These are phyloP conservation scores for Penicillium sp. DNA, from an alignment of 2,329 filamentous ascomycete genomes.

Conservation along the genomic window DNA sequence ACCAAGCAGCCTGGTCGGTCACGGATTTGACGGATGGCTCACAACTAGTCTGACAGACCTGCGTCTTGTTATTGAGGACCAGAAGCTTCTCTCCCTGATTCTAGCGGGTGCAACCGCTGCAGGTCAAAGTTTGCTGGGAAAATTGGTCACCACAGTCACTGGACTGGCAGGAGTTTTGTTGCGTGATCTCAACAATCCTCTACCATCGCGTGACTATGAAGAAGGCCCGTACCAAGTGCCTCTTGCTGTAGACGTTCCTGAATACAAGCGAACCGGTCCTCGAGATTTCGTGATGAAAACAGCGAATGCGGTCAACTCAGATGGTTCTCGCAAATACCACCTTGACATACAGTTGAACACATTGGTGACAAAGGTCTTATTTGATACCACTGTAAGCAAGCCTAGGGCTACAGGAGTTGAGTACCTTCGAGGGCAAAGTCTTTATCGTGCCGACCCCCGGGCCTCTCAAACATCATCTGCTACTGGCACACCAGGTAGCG, in stretches of 20 bases:
- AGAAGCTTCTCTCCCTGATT: constrained; percentile 60
- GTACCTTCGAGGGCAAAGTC: constrained; percentile 52
- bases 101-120: constrained; percentile 60
- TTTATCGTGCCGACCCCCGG: constrained; percentile 55
- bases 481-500: constrained; percentile 47
- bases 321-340: constrained; percentile 61
- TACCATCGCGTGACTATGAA: constrained; percentile 52
- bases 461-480: constrained; percentile 27
- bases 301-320: constrained; percentile 55
- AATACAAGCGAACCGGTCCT: constrained; percentile 58
- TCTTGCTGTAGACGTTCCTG: constrained; percentile 57
- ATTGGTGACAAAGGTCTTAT: constrained; percentile 53
- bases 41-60: constrained; percentile 58
- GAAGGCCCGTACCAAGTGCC: constrained; percentile 65
- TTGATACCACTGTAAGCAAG: constrained; percentile 44
- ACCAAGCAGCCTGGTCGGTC: constrained; percentile 50
- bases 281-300: constrained; percentile 62
- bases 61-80: constrained; percentile 58
- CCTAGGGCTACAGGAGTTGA: constrained; percentile 56
- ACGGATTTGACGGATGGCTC: constrained; percentile 66
- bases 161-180: constrained; percentile 55
- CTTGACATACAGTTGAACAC: constrained; percentile 60
- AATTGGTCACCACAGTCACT: constrained; percentile 48
- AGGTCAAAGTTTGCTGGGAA: constrained; percentile 49
- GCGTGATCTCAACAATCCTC: constrained; percentile 60